phyloP scores from a whole-genome alignment of 2,329 filamentous ascomycete genomes.

The Fusarium sulawesiense region DNA sequence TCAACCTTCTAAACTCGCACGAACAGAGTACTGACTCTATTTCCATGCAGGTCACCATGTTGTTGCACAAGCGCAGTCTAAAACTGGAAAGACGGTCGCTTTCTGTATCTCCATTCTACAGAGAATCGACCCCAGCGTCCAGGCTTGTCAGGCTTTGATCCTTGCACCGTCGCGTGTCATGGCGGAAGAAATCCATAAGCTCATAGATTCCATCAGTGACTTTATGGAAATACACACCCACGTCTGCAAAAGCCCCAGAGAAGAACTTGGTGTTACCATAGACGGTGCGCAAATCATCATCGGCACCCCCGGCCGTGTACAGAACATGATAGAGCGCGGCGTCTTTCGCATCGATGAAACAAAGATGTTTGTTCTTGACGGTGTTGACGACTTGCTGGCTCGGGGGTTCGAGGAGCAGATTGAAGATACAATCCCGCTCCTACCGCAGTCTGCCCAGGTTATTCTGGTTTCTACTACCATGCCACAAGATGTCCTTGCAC shows the following conservation, averaged over 20 bases:
- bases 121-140: slow-evolving; percentile 95
- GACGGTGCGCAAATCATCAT: slow-evolving; percentile 97
- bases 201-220: slow-evolving; percentile 97
- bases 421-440: slow-evolving; percentile 99
- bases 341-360: slow-evolving; percentile 96
- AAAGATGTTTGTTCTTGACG: slow-evolving; percentile 99
- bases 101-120: slow-evolving; percentile 99
- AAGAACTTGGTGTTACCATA: slow-evolving; percentile 97
- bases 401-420: slow-evolving; percentile 99
- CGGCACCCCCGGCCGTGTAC: slow-evolving; percentile 96
- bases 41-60: slow-evolving; percentile 79
- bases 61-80: slow-evolving; percentile 98
- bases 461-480: slow-evolving; percentile 98
- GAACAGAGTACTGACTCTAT: background rate
- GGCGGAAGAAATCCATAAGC: slow-evolving; percentile 99
- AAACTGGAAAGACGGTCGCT: slow-evolving; percentile 99
- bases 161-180: slow-evolving; percentile 98
- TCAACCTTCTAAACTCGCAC: background rate
- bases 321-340: slow-evolving; percentile 99
- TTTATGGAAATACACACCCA: slow-evolving; percentile 99
- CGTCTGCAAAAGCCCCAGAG: slow-evolving; percentile 97
- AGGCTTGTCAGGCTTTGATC: slow-evolving; percentile 97
- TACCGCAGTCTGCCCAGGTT: slow-evolving; percentile 97
- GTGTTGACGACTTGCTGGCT: slow-evolving; percentile 99
- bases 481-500: slow-evolving; percentile 98